Base-by-base conservation (phyloP, 371 early-diverging fungal species). In the Conidiobolus incongruus region DNA sequence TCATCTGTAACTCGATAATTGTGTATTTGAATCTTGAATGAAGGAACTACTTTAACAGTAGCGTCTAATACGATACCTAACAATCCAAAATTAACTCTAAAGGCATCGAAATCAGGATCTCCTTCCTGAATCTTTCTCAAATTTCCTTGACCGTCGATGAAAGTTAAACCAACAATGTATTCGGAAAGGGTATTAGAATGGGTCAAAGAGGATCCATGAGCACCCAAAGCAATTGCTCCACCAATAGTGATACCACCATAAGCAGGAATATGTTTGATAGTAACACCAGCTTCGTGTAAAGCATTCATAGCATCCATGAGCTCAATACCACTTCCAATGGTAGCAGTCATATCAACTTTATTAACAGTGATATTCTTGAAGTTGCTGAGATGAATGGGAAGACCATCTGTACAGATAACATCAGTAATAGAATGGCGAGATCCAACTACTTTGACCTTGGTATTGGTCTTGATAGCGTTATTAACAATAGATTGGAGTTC, bases 381-480 rank as follows among this genome's bases (percentile, higher is more conserved):
- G 13, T 39, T 21, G 2, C 13, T 29, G 8, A 39, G 16, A 20
- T 39, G 2, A 4, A 39, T 29, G 7, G 28, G 28, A 13, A 39
- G 21, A 16, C 48, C 30, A 42, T 47, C 35, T 17, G 48, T 1
- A 15, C 30, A 33, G 35, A 35, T 26, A 42, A 41, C 28, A 44
- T 42, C 38, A 17, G 38, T 30, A 22, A 20, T 13, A 33, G 28
- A 13, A 13, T 36, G 17, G n/a, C 40, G 5, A 30, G n/a, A n/a
- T 45, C 31, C 28, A 12, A 34, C 16, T 4, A 20, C 6, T 24
- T 38, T 16, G 17, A 30, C 15, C 15, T 33, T 1, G 16, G 21
- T 29, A 6, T 29, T 29, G 13, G 23, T 5, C 8, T 39, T 39
- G 5, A 26, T 26, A 3, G 39, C 39, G 24, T 39, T 22, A 13